A percentile compares a stretch with the other conserved stretches of the same genome.
These are phyloP conservation scores for Zygoascus meyerae DNA, from an alignment of 1,139 yeast species.

Conservation along the genomic window DNA sequence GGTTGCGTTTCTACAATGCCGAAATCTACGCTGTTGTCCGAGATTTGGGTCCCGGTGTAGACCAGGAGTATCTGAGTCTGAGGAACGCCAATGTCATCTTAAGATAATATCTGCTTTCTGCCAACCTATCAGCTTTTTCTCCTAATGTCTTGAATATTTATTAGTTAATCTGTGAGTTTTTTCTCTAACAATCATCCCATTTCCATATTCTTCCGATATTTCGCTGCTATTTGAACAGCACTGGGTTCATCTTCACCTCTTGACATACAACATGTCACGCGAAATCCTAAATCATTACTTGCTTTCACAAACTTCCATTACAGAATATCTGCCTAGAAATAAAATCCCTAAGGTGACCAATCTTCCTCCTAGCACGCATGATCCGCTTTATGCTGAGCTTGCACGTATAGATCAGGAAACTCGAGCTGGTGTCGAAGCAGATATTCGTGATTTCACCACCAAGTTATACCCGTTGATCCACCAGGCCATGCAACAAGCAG, in stretches of 20 bases:
- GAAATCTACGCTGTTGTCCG: slow-evolving; percentile 80
- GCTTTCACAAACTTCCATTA: slow-evolving; percentile 20
- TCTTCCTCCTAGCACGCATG: slow-evolving; percentile 9
- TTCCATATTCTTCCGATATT: too few relatives aligned
- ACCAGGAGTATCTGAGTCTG: slow-evolving; percentile 83
- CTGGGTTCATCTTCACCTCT: background rate
- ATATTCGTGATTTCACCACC: slow-evolving; percentile 14
- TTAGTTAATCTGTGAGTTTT: too few relatives aligned
- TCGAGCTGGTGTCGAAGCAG: slow-evolving; percentile 12
- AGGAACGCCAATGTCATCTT: slow-evolving; percentile 85
- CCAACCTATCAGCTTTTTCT: background rate
- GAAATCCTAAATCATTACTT: slow-evolving; percentile 18
- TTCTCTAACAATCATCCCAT: too few relatives aligned
- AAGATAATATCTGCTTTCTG: slow-evolving; percentile 38
- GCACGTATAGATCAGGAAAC: slow-evolving; percentile 15
- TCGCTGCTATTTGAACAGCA: too few relatives aligned
- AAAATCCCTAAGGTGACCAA: slow-evolving; percentile 7
- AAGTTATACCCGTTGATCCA: slow-evolving; percentile 9
- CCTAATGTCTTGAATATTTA: background rate
- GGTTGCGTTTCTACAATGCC: slow-evolving; percentile 71
- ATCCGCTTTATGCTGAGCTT: slow-evolving; percentile 16
- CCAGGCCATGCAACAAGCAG: slow-evolving; percentile 5
- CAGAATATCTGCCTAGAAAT: slow-evolving; percentile 16
- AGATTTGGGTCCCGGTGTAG: slow-evolving; percentile 83
- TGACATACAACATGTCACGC: slow-evolving; percentile 1